Percentiles rank a stretch among this genome's conserved stretches.
phyloP scores from a whole-genome alignment of 257 asterid species.

The Primulina eburnea region DNA sequence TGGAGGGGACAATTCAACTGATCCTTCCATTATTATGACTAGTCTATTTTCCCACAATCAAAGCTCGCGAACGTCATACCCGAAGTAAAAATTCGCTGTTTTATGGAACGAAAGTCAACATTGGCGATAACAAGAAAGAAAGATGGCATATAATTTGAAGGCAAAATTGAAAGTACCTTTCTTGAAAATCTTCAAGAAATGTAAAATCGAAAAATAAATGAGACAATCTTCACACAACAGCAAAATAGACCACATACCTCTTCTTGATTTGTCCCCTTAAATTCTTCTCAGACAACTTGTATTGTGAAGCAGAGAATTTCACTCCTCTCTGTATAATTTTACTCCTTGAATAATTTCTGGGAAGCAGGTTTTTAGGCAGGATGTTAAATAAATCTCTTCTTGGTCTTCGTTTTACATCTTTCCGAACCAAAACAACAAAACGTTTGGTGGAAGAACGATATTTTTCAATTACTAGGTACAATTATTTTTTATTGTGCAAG shows the following conservation, averaged over 20 bases:
- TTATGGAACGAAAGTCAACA: background rate
- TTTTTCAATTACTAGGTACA: no score
- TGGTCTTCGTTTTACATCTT: background rate
- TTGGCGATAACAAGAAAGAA: slow-evolving; percentile 5
- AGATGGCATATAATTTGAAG: background rate
- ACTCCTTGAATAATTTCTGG: background rate
- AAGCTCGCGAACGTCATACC: slow-evolving; percentile 21
- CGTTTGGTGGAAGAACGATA: no score
- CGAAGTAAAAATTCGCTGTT: background rate
- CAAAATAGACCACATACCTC: slow-evolving; percentile 10
- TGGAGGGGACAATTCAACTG: slow-evolving; percentile 30
- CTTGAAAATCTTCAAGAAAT: slow-evolving; percentile 6
- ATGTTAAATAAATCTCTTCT: background rate
- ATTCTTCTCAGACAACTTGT: slow-evolving; percentile 3
- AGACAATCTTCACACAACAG: slow-evolving; percentile 4
- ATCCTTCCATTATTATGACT: slow-evolving; percentile 29
- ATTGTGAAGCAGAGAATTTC: background rate
- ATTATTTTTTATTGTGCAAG: no score
- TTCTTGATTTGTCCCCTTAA: slow-evolving; percentile 4
- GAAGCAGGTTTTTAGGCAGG: background rate
- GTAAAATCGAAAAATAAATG: background rate
- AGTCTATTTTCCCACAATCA: slow-evolving; percentile 20
- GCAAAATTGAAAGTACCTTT: background rate
- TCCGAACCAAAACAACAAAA: no score
- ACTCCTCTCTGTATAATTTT: background rate